Evolutionary conservation across 1,139 yeast species (phyloP), one percentile per base, ranked within the genome.

Genomic region (Taiozyma onychis): DNA sequence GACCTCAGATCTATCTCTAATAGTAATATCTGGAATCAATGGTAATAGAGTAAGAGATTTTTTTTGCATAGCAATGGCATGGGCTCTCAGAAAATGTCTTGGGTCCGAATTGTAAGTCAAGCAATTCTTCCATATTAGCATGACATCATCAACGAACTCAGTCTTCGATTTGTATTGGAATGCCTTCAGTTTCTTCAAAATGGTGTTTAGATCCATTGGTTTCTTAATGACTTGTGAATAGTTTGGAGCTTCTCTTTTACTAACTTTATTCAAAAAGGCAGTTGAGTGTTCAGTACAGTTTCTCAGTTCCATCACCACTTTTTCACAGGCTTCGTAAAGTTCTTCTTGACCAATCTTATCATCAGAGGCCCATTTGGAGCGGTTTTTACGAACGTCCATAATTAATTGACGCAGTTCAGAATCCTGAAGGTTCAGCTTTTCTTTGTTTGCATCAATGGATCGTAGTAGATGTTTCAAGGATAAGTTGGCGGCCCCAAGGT

Each of bases 131-230:
- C 99, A 95, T 39, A 95, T 95, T 50, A 95, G 75, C 91, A 88
- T 88, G 51, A 93, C 72, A 66, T 93, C 99, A 63, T 88, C 95
- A 24, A 90, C 96, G 73, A 93, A 93, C 58, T 88, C 96, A 55
- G 82, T 79, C 62, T 91, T 93, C 45, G 90, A 87, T 58, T 77
- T 80, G 66, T 93, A 93, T 55, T 88, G 91, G 54, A 88, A 81
- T 4, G 78, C 73, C 62, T 90, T 90, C 59, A 95, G 72, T 64
- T 91, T 93, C 62, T 90, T 91, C 83, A 90, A 77, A 14, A 95
- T 97, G 0, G 98, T 91, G 62, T 90, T 91, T 57, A 95, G 74
- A 64, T 95, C 99, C 99, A 95, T 95, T 32, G 99, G 99, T 51
- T 81, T 82, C 61, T 90, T 91, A 60, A 95, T 91, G 42, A 95